Evolutionary conservation across 2,329 filamentous ascomycete species (phyloP).

Genomic region (Myriosclerotinia scirpicola): DNA sequence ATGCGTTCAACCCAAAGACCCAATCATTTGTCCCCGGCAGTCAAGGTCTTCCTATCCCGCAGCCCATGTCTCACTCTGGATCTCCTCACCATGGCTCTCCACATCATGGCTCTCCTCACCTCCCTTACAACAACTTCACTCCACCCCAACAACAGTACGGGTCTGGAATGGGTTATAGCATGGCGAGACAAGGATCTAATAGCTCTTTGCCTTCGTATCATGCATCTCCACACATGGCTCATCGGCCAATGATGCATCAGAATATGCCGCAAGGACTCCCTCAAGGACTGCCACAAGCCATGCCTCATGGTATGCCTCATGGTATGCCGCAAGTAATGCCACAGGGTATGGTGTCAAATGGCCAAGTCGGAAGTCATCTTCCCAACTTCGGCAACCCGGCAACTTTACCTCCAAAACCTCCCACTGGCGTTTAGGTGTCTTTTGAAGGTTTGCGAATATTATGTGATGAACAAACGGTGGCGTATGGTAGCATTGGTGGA

Average conservation of each 20-base stretch:
- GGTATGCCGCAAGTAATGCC: conserved; percentile 33
- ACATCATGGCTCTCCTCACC: conserved; percentile 44
- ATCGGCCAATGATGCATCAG: conserved; percentile 41
- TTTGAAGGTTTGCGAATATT: conserved; percentile 28
- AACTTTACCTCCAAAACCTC: conserved; percentile 55
- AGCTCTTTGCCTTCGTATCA: conserved; percentile 42
- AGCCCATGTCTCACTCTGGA: conserved; percentile 40
- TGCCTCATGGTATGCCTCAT: conserved; percentile 35
- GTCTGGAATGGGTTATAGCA: conserved; percentile 41
- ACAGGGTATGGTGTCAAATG: conserved; percentile 36
- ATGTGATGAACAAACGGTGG: conserved; percentile 38
- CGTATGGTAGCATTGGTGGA: conserved; percentile 43
- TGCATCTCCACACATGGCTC: conserved; percentile 41
- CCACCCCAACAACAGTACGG: conserved; percentile 40
- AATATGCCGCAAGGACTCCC: conserved; percentile 36
- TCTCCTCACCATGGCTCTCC: conserved; percentile 39
- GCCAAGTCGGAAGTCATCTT: conserved; percentile 48
- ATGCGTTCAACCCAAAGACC: conserved; percentile 91
- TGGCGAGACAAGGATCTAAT: conserved; percentile 42
- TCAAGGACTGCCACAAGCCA: conserved; percentile 33
- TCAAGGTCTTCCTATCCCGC: conserved; percentile 50
- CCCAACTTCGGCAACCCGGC: conserved; percentile 57
- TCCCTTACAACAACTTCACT: conserved; percentile 45
- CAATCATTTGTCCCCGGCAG: conserved; percentile 81
- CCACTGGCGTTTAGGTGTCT: conserved; percentile 43